A percentile compares a stretch with the other conserved stretches of the same genome.
Conservation (phyloP, 164 flowering plant genomes). For the Annona cherimola region DNA sequence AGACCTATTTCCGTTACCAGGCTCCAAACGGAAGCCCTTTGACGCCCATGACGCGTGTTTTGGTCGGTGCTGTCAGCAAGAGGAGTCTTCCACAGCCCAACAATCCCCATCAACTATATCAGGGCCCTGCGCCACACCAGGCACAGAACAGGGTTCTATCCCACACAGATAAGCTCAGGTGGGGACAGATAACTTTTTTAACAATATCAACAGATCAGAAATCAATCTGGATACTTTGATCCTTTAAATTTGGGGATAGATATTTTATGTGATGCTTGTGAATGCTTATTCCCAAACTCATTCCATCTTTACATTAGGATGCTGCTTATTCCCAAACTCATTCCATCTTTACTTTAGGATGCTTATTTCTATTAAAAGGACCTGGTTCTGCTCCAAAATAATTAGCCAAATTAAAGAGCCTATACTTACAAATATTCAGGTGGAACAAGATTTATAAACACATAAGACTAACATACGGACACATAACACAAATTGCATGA, state of each 20-base stretch:
- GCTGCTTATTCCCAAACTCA: not conserved
- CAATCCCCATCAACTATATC: slow-evolving; percentile 43
- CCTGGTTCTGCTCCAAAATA: too few species aligned
- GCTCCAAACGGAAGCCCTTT: slow-evolving; percentile 66
- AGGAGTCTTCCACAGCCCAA: slow-evolving; percentile 56
- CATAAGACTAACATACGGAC: too few species aligned
- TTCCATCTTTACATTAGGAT: not conserved
- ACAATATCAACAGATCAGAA: not conserved
- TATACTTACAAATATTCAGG: too few species aligned
- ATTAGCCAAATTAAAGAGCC: too few species aligned
- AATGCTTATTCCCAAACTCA: not conserved
- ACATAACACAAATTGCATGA: too few species aligned
- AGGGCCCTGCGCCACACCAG: slow-evolving; percentile 33
- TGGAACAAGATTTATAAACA: too few species aligned
- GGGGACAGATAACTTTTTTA: slow-evolving; percentile 4
- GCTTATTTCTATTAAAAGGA: too few species aligned
- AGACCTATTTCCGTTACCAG: slow-evolving; percentile 58
- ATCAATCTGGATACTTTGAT: not conserved
- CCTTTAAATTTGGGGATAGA: not conserved
- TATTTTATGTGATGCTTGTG: not conserved
- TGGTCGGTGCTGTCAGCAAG: slow-evolving; percentile 67
- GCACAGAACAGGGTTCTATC: slow-evolving; percentile 41
- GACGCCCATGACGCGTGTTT: slow-evolving; percentile 72
- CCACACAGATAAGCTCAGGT: slow-evolving; percentile 71
- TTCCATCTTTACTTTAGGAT: not conserved